phyloP scores from a whole-genome alignment of 2,329 filamentous ascomycete species.

The Aureobasidium pullulans region DNA sequence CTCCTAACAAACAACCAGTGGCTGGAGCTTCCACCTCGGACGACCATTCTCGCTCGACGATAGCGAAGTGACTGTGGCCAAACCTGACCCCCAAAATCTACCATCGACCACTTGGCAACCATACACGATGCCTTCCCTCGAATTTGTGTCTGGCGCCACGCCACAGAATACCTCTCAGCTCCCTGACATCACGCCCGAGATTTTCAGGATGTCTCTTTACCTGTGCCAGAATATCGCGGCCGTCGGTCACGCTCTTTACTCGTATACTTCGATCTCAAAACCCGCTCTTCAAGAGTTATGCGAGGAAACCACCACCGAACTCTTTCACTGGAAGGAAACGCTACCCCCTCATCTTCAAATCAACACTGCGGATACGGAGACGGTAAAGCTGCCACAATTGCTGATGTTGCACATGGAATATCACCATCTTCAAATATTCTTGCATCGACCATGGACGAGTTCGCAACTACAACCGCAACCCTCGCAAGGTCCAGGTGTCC shows the following conservation, averaged over 20 bases:
- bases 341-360: slow-evolving; percentile 30
- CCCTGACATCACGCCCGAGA: slow-evolving; percentile 15
- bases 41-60: slow-evolving; percentile 36
- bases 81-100: slow-evolving; percentile 26
- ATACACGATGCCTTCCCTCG: not conserved
- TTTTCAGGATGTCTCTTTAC: slow-evolving; percentile 25
- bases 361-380: slow-evolving; percentile 20
- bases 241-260: slow-evolving; percentile 34
- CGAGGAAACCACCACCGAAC: slow-evolving; percentile 23
- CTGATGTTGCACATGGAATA: slow-evolving; percentile 32
- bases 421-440: slow-evolving; percentile 37
- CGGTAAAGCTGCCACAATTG: slow-evolving; percentile 11
- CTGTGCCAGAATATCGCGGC: slow-evolving; percentile 39
- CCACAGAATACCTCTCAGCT: not conserved
- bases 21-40: slow-evolving; percentile 34
- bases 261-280: slow-evolving; percentile 23
- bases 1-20: not conserved
- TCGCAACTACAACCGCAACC: slow-evolving; percentile 35
- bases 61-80: slow-evolving; percentile 34
- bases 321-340: slow-evolving; percentile 36
- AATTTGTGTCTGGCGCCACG: not conserved
- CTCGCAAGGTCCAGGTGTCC: slow-evolving; percentile 36
- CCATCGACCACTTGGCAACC: not conserved
- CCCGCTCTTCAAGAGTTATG: slow-evolving; percentile 32
- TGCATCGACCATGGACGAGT: slow-evolving; percentile 39